A percentile compares a stretch with the other conserved stretches of the same genome.
These are phyloP conservation scores for Venturia effusa DNA, from an alignment of 2,329 filamentous ascomycete genomes.

Conservation along the genomic window DNA sequence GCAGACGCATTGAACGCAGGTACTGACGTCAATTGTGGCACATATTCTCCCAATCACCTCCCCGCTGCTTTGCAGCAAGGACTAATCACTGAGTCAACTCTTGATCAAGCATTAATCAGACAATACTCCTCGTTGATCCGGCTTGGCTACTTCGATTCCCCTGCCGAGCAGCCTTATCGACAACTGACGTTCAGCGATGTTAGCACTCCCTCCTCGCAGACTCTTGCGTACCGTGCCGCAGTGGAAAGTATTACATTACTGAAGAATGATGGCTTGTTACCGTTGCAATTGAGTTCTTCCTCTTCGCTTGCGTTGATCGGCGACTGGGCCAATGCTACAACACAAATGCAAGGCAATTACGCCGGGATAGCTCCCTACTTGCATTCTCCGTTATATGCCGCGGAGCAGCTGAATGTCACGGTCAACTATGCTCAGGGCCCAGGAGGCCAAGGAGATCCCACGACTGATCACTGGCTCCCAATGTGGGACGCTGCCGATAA, in stretches of 20 bases:
- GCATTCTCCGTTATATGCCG: conserved; percentile 42
- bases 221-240: conserved; percentile 45
- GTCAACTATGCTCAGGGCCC: conserved; percentile 35
- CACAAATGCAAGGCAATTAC: conserved; percentile 50
- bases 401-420: conserved; percentile 34
- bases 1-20: conserved; percentile 40
- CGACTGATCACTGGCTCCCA: conserved; percentile 21
- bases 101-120: conserved; percentile 41
- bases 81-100: conserved; percentile 33
- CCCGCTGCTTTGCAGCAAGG: conserved; percentile 31
- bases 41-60: conserved; percentile 36
- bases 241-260: conserved; percentile 37
- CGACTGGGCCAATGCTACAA: conserved; percentile 46
- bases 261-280: conserved; percentile 42
- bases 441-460: conserved; percentile 19
- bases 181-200: conserved; percentile 46
- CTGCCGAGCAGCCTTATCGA: conserved; percentile 36
- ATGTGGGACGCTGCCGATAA: conserved; percentile 27
- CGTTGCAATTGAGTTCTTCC: conserved; percentile 27
- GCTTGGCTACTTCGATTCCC: conserved; percentile 47
- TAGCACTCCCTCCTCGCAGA: conserved; percentile 40
- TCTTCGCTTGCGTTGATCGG: conserved; percentile 45
- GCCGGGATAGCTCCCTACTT: conserved; percentile 45
- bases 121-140: conserved; percentile 45
- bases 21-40: conserved; percentile 44